Evolutionary conservation across 768 basidiomycete genomes (phyloP).

Genomic region (Psilocybe tampanensis): DNA sequence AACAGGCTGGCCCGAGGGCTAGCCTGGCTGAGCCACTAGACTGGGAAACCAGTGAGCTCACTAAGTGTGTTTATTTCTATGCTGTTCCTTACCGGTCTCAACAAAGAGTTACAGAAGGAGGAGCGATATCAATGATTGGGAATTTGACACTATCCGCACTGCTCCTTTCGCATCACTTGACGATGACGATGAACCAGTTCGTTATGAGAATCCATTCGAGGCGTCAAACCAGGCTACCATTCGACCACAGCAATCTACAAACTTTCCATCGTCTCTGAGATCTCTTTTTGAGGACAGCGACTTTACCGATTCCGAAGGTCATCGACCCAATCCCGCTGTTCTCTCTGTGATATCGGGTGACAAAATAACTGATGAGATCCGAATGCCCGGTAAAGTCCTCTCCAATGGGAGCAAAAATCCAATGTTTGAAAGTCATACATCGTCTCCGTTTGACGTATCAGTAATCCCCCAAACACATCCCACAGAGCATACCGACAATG

Average conservation of each 20-base stretch:
- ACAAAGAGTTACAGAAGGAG: conserved; percentile 16
- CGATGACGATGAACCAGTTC: conserved; percentile 21
- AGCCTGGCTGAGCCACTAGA: conserved; percentile 73
- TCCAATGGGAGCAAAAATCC: neutral
- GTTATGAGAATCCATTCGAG: conserved; percentile 20
- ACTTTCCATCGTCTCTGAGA: conserved; percentile 77
- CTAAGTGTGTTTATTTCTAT: conserved; percentile 41
- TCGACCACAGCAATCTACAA: conserved; percentile 47
- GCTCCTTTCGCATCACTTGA: conserved; percentile 20
- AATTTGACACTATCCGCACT: conserved; percentile 73
- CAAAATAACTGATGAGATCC: neutral
- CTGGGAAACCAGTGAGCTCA: conserved; percentile 73
- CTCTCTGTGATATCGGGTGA: neutral
- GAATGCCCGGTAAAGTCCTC: neutral
- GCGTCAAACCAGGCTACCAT: conserved; percentile 44
- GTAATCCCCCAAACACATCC: conserved; percentile 7
- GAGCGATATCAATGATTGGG: conserved; percentile 55
- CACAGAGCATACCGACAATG: neutral
- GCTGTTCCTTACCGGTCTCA: neutral
- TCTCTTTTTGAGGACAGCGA: conserved; percentile 71
- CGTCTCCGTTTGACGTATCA: neutral
- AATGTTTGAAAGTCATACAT: neutral
- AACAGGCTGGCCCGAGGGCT: conserved; percentile 75
- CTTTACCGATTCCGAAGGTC: conserved; percentile 36
- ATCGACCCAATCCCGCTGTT: conserved; percentile 38